phyloP scores from a whole-genome alignment of 179 eudicot species.

The Drosera spatulata region DNA sequence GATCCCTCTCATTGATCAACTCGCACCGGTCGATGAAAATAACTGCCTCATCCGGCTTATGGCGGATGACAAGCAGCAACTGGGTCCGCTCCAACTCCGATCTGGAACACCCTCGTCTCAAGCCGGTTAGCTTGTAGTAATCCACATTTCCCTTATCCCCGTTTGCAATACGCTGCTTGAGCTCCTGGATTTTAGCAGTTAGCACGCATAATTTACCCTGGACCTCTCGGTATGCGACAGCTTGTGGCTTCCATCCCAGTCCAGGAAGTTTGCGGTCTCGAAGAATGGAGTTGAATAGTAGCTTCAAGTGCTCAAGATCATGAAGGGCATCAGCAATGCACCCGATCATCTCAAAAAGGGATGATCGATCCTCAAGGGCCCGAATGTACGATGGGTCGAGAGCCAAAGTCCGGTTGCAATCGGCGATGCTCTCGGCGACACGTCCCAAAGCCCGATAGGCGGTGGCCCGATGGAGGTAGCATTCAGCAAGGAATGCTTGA shows the following conservation, averaged over 20 bases:
- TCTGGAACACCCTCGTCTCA: constrained; percentile 69
- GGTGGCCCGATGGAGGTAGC: constrained; percentile 33
- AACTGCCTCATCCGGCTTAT: constrained; percentile 74
- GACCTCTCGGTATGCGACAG: constrained; percentile 57
- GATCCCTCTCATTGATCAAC: constrained; percentile 57
- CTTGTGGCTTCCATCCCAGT: constrained; percentile 69
- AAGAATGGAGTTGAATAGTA: constrained; percentile 45
- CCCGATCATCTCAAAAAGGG: constrained; percentile 31
- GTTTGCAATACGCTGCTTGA: constrained; percentile 67
- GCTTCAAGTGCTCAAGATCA: constrained; percentile 47
- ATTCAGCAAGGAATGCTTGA: too few species aligned
- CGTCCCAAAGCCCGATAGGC: constrained; percentile 30
- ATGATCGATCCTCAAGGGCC: constrained; percentile 35
- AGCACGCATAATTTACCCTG: constrained; percentile 57
- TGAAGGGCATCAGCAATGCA: constrained; percentile 44
- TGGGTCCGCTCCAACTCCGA: constrained; percentile 89
- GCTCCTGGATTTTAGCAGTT: constrained; percentile 46
- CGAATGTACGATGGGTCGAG: constrained; percentile 35
- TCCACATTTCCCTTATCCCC: constrained; percentile 75
- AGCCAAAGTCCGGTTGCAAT: constrained; percentile 41
- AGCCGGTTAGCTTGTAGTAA: constrained; percentile 68
- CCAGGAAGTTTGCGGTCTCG: constrained; percentile 79
- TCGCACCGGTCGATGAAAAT: constrained; percentile 78
- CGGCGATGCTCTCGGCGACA: constrained; percentile 37
- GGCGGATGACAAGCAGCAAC: constrained; percentile 55